Percentiles rank a stretch among this genome's conserved stretches.
These are phyloP conservation scores for Pyrenochaeta sp. DNA, from an alignment of 2,329 filamentous ascomycete genomes.

Conservation along the genomic window DNA sequence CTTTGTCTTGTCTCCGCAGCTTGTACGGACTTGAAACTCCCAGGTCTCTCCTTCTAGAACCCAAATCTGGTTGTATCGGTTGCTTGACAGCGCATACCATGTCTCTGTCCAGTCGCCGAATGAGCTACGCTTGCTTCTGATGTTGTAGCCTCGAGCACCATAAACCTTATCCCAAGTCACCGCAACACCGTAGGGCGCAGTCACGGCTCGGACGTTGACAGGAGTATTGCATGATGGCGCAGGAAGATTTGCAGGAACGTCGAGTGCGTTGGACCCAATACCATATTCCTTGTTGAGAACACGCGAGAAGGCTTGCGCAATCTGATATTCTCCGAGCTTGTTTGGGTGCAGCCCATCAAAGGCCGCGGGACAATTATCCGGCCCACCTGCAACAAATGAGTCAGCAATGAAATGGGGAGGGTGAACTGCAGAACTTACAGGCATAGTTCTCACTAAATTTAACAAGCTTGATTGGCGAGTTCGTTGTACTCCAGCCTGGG, in stretches of 20 bases:
- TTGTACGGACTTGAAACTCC: slow-evolving; percentile 12
- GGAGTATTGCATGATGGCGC: background rate
- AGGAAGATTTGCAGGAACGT: slow-evolving; percentile 8
- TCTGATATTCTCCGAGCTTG: slow-evolving; percentile 14
- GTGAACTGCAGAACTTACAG: background rate
- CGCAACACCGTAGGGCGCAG: slow-evolving; percentile 2
- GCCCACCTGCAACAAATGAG: background rate
- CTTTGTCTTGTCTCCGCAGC: background rate
- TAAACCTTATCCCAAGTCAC: slow-evolving; percentile 6
- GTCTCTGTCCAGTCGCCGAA: slow-evolving; percentile 6
- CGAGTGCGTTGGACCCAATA: background rate
- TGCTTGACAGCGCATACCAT: background rate
- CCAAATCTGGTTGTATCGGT: slow-evolving; percentile 5
- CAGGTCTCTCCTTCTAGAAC: slow-evolving; percentile 12
- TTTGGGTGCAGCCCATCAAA: slow-evolving; percentile 17
- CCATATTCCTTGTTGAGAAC: slow-evolving; percentile 6
- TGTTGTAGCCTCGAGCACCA: slow-evolving; percentile 6
- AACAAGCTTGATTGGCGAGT: slow-evolving; percentile 5
- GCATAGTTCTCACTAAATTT: slow-evolving; percentile 7
- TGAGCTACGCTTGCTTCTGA: slow-evolving; percentile 3
- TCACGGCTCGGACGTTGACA: background rate
- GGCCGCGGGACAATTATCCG: slow-evolving; percentile 4
- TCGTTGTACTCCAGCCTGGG: slow-evolving; percentile 2
- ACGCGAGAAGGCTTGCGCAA: slow-evolving; percentile 10
- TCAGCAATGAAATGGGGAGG: background rate